These are phyloP conservation scores for Candida ortonii DNA, from an alignment of 805 yeast genomes.

Conservation along the genomic window DNA sequence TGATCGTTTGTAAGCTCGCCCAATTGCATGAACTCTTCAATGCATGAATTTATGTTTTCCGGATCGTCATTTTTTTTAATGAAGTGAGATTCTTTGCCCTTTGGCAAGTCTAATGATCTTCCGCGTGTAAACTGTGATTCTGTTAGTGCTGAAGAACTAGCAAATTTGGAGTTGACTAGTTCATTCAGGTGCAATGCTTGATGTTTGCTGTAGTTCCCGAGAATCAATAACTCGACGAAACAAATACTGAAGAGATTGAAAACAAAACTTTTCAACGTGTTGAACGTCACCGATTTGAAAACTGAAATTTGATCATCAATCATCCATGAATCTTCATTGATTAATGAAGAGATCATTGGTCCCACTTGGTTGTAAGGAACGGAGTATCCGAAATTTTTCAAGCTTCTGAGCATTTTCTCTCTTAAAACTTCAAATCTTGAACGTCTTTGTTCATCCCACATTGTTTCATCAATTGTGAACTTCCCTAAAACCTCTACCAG, in stretches of 20 bases:
- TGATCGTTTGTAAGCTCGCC: constrained; percentile 47
- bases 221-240: constrained; percentile 67
- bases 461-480: constrained; percentile 35
- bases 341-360: constrained; percentile 53
- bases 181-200: constrained; percentile 53
- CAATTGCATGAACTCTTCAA: constrained; percentile 73
- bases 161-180: constrained; percentile 39
- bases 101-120: constrained; percentile 42
- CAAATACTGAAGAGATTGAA: constrained; percentile 55
- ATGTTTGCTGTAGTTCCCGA: constrained; percentile 64
- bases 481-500: constrained; percentile 52
- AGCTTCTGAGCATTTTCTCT: constrained; percentile 59
- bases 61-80: constrained; percentile 56
- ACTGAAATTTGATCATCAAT: constrained; percentile 57
- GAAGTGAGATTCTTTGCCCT: constrained; percentile 40
- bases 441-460: constrained; percentile 37
- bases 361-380: constrained; percentile 81
- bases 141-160: constrained; percentile 36
- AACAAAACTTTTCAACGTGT: constrained; percentile 38
- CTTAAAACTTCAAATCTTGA: constrained; percentile 66
- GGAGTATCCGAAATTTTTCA: constrained; percentile 65
- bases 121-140: constrained; percentile 43
- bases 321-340: constrained; percentile 72
- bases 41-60: constrained; percentile 77
- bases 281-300: constrained; percentile 47